These are phyloP conservation scores for Pythium periplocum DNA, from an alignment of 352 stramenopile genomes.

Conservation along the genomic window DNA sequence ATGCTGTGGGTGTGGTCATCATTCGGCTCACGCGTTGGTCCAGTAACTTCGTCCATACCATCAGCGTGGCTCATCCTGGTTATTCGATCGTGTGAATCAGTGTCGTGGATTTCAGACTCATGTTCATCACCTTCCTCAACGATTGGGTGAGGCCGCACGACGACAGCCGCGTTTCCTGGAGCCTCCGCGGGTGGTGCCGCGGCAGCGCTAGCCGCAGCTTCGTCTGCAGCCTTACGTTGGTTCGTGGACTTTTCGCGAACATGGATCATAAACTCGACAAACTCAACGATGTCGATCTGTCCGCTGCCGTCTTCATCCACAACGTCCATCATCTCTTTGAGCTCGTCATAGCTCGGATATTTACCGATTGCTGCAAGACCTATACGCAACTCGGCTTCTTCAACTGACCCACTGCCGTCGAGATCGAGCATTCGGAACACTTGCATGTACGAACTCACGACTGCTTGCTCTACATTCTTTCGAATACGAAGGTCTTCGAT, in stretches of 20 bases:
- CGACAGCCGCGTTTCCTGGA: too few species aligned
- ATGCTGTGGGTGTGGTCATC: too few species aligned
- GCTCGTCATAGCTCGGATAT: slow-evolving; percentile 69
- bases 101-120: background rate
- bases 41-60: slow-evolving; percentile 8
- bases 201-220: too few species aligned
- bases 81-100: slow-evolving; percentile 15
- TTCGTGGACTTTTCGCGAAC: slow-evolving; percentile 63
- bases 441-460: slow-evolving; percentile 70
- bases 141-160: too few species aligned
- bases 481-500: slow-evolving; percentile 53
- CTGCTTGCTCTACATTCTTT: slow-evolving; percentile 39
- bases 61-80: slow-evolving; percentile 8
- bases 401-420: slow-evolving; percentile 75
- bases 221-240: slow-evolving; percentile 10
- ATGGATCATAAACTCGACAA: slow-evolving; percentile 85
- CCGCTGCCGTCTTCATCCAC: slow-evolving; percentile 82
- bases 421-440: slow-evolving; percentile 83
- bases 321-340: slow-evolving; percentile 83
- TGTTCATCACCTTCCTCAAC: slow-evolving; percentile 1
- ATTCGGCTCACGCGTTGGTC: too few species aligned
- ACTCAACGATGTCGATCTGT: slow-evolving; percentile 85
- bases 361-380: slow-evolving; percentile 79
- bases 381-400: slow-evolving; percentile 80
- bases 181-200: too few species aligned